phyloP scores from a whole-genome alignment of 2,329 filamentous ascomycete genomes.

The Cercospora sp. region DNA sequence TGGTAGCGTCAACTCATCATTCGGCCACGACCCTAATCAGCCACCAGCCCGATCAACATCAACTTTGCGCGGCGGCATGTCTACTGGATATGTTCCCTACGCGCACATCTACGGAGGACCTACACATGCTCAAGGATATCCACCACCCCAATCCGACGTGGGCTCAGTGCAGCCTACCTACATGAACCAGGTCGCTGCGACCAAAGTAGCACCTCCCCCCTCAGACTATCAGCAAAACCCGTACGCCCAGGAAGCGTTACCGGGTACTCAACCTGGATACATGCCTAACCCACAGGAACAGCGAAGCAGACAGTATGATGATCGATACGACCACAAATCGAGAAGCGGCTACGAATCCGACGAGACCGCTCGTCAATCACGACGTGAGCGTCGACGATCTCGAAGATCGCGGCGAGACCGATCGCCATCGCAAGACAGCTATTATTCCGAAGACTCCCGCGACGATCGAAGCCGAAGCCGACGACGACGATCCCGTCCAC shows the following conservation, averaged over 20 bases:
- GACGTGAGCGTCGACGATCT: slow-evolving; percentile 11
- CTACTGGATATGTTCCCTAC: slow-evolving; percentile 39
- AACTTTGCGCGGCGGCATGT: slow-evolving; percentile 27
- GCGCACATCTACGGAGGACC: slow-evolving; percentile 38
- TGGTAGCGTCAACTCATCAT: slow-evolving; percentile 12
- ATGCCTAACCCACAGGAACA: slow-evolving; percentile 23
- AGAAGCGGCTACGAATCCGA: slow-evolving; percentile 23
- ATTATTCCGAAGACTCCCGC: slow-evolving; percentile 23
- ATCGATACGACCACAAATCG: slow-evolving; percentile 18
- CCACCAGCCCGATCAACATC: slow-evolving; percentile 25
- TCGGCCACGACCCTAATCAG: slow-evolving; percentile 12
- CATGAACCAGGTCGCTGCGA: slow-evolving; percentile 28
- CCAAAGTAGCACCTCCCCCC: slow-evolving; percentile 21
- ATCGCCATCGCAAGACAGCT: slow-evolving; percentile 17
- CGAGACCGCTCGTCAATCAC: slow-evolving; percentile 16
- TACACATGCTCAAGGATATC: slow-evolving; percentile 16
- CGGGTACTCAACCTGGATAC: slow-evolving; percentile 26
- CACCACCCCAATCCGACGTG: slow-evolving; percentile 26
- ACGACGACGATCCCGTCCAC: slow-evolving; percentile 23
- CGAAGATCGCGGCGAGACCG: slow-evolving; percentile 15
- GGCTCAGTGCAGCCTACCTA: slow-evolving; percentile 31
- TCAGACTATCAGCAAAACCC: slow-evolving; percentile 33
- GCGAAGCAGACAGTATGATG: slow-evolving; percentile 17
- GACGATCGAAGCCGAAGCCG: slow-evolving; percentile 23
- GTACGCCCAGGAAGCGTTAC: slow-evolving; percentile 30